Conservation (phyloP, 2,329 filamentous ascomycete genomes). For the Penicillium sp. region DNA sequence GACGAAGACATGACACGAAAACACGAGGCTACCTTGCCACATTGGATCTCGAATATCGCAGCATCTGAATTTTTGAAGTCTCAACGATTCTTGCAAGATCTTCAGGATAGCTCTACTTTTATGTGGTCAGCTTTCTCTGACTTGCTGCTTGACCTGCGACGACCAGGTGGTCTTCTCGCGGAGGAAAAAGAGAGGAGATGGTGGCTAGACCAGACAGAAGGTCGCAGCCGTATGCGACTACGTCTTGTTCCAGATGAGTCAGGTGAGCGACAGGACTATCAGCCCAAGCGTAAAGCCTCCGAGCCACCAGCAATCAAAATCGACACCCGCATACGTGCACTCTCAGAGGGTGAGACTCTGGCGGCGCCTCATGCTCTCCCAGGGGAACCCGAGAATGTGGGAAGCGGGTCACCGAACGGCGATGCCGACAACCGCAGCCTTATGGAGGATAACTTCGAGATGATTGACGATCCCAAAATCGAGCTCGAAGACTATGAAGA, state of each 20-base stretch:
- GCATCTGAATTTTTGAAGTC: slow-evolving; percentile 88
- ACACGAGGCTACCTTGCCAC: slow-evolving; percentile 82
- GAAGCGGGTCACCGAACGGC: slow-evolving; percentile 28
- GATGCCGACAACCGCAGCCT: slow-evolving; percentile 39
- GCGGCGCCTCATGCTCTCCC: slow-evolving; percentile 33
- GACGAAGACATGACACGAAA: slow-evolving; percentile 70
- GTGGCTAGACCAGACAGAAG: slow-evolving; percentile 94
- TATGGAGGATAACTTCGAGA: slow-evolving; percentile 88
- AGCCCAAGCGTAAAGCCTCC: slow-evolving; percentile 75
- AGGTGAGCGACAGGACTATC: slow-evolving; percentile 68
- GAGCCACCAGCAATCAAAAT: slow-evolving; percentile 48
- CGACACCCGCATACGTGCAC: slow-evolving; percentile 42
- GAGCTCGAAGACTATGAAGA: slow-evolving; percentile 87
- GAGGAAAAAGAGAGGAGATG: slow-evolving; percentile 66
- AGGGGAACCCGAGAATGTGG: slow-evolving; percentile 31
- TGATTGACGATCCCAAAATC: slow-evolving; percentile 89
- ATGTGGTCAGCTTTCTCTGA: slow-evolving; percentile 72
- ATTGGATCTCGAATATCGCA: slow-evolving; percentile 96
- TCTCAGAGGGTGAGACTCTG: slow-evolving; percentile 43
- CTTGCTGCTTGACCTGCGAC: slow-evolving; percentile 72
- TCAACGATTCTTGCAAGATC: slow-evolving; percentile 83
- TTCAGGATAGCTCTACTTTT: slow-evolving; percentile 83
- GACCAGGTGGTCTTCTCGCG: slow-evolving; percentile 78
- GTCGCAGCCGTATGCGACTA: slow-evolving; percentile 89
- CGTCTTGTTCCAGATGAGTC: slow-evolving; percentile 77